phyloP scores from a whole-genome alignment of 2,329 filamentous ascomycete species.

The Penicillium sp. region DNA sequence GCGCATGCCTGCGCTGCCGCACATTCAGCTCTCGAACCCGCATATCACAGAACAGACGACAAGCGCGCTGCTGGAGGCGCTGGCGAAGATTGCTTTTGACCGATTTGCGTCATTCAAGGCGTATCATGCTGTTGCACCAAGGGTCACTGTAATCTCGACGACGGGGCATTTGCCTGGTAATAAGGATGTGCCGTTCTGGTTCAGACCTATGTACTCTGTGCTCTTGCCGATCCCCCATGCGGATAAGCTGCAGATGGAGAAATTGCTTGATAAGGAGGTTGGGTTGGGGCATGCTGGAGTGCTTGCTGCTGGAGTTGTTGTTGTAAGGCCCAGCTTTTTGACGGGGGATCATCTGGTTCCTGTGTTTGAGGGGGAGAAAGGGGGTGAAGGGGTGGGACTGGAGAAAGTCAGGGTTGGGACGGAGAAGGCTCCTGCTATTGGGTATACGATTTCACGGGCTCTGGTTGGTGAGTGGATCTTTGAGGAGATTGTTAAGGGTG shows the following conservation, averaged over 20 bases:
- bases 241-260: constrained; percentile 39
- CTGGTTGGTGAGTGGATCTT: constrained; percentile 40
- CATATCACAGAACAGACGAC: constrained; percentile 35
- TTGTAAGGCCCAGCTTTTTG: constrained; percentile 38
- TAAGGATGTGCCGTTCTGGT: constrained; percentile 33
- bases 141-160: constrained; percentile 32
- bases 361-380: constrained; percentile 14
- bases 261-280: constrained; percentile 26
- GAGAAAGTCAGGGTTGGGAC: constrained; percentile 29
- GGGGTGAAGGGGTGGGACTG: constrained; percentile 13
- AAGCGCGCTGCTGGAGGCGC: constrained; percentile 26
- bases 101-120: constrained; percentile 2
- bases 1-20: constrained; percentile 14
- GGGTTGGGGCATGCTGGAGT: constrained; percentile 11
- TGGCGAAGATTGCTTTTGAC: constrained; percentile 18
- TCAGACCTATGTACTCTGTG: constrained; percentile 34
- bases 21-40: constrained; percentile 34
- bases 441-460: constrained; percentile 34
- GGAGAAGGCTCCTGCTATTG: constrained; percentile 31
- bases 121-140: constrained; percentile 19
- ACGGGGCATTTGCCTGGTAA: constrained; percentile 31
- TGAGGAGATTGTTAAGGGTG: constrained; percentile 22
- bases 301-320: constrained; percentile 20
- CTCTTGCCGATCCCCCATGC: constrained; percentile 33
- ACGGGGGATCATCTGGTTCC: constrained; percentile 29